Percentiles rank a stretch among this genome's conserved stretches.
These are phyloP conservation scores for Fraxinus baroniana DNA, from an alignment of 305 asterid genomes.

Conservation along the genomic window DNA sequence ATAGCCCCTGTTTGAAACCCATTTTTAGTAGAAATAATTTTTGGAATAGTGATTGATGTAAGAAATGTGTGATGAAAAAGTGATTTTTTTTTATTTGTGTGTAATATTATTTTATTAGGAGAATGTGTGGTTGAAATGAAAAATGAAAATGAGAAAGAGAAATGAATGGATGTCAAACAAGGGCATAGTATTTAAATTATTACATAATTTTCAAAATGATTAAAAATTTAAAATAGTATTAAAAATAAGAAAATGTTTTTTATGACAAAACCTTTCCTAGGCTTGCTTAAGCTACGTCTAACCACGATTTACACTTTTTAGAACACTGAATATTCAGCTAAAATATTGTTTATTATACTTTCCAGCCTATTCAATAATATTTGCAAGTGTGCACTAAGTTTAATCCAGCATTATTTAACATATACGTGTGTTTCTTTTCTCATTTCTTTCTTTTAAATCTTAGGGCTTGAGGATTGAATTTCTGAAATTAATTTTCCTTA, in stretches of 20 bases:
- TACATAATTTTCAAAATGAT: background rate
- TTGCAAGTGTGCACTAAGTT: background rate
- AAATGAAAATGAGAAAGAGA: too few species aligned
- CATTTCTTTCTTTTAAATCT: background rate
- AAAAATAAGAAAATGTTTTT: background rate
- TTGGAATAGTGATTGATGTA: too few species aligned
- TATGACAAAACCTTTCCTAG: background rate
- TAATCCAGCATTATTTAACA: background rate
- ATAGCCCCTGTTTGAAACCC: too few species aligned
- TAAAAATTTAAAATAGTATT: too few species aligned
- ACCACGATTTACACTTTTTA: background rate
- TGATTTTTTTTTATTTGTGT: too few species aligned
- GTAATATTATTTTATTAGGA: too few species aligned
- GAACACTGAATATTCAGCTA: background rate
- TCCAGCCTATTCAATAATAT: background rate
- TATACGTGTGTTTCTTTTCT: background rate
- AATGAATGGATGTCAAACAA: too few species aligned
- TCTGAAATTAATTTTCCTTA: constrained; percentile 4
- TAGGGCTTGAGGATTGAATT: background rate
- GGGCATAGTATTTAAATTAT: too few species aligned
- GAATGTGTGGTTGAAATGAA: too few species aligned
- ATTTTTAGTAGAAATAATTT: too few species aligned
- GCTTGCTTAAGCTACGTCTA: background rate
- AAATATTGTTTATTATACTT: background rate
- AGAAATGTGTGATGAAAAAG: too few species aligned